These are phyloP conservation scores for Tarenaya hassleriana DNA, from an alignment of 345 rosid species.

Conservation along the genomic window DNA sequence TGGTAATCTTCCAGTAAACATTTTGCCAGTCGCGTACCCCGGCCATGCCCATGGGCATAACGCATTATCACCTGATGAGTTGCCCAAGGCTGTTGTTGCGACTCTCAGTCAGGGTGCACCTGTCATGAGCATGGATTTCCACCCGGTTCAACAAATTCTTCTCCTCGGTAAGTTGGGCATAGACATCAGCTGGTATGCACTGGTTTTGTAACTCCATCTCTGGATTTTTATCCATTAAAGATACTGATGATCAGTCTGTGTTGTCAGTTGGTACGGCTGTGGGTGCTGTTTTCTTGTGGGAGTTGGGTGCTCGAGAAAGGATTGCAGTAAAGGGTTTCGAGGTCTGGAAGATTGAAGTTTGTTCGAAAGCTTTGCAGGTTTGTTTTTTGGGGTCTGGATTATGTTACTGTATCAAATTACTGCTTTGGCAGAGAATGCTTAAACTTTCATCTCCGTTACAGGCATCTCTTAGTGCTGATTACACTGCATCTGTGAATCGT, in stretches of 20 bases:
- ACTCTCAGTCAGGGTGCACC: slow-evolving; percentile 61
- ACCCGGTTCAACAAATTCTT: slow-evolving; percentile 65
- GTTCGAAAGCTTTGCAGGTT: slow-evolving; percentile 66
- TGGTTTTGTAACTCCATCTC: slow-evolving; percentile 11
- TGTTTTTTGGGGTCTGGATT: slow-evolving; percentile 13
- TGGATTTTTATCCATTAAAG: slow-evolving; percentile 5
- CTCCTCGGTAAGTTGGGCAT: slow-evolving; percentile 56
- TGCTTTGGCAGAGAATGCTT: slow-evolving; percentile 9
- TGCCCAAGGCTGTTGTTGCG: slow-evolving; percentile 61
- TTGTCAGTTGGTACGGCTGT: slow-evolving; percentile 72
- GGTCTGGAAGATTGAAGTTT: slow-evolving; percentile 54
- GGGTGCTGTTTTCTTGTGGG: slow-evolving; percentile 73
- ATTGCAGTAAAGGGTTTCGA: slow-evolving; percentile 51
- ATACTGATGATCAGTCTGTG: slow-evolving; percentile 17
- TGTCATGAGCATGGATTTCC: slow-evolving; percentile 89
- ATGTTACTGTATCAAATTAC: slow-evolving; percentile 10
- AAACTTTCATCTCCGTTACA: slow-evolving; percentile 21
- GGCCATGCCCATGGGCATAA: slow-evolving; percentile 70
- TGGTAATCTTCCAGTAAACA: slow-evolving; percentile 58
- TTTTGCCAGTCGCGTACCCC: slow-evolving; percentile 57
- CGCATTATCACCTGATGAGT: slow-evolving; percentile 65
- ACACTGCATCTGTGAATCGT: slow-evolving; percentile 59
- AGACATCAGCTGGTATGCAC: slow-evolving; percentile 10
- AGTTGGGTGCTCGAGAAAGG: slow-evolving; percentile 58
- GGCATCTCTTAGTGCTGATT: slow-evolving; percentile 56